Evolutionary conservation across 352 stramenopile genomes (phyloP).

Genomic region (Blastocystis sp.): DNA sequence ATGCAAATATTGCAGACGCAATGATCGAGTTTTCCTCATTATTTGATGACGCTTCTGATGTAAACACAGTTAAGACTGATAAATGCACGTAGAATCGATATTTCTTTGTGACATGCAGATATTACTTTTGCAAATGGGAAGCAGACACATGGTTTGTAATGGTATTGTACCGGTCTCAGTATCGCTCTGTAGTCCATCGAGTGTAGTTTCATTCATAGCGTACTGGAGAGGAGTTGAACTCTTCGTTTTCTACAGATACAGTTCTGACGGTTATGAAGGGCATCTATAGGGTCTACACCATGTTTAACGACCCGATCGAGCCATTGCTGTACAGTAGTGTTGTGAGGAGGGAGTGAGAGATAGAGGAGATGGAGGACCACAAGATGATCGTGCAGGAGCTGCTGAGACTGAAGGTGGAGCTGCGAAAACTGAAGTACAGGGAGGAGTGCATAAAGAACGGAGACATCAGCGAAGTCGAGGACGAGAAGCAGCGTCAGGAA

Average conservation of each 20-base stretch:
- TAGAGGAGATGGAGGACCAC: not conserved
- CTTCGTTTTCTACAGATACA: not conserved
- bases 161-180: not conserved
- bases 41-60: not conserved
- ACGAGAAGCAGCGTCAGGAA: not conserved
- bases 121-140: slow-evolving; percentile 40
- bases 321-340: slow-evolving; percentile 11
- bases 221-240: not conserved
- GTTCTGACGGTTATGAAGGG: slow-evolving; percentile 10
- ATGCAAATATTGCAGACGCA: slow-evolving; percentile 33
- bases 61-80: not conserved
- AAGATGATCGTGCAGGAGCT: slow-evolving; percentile 5
- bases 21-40: slow-evolving; percentile 38
- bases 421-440: slow-evolving; percentile 15
- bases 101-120: not conserved
- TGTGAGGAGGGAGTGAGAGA: no score
- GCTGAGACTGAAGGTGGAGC: not conserved
- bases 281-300: not conserved
- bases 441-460: slow-evolving; percentile 19
- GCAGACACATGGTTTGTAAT: slow-evolving; percentile 39
- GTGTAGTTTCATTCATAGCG: not conserved
- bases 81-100: not conserved
- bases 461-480: not conserved
- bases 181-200: not conserved
- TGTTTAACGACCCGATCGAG: slow-evolving; percentile 28